Conservation (phyloP, 2,329 filamentous ascomycete genomes). For the Boeremia exigua region DNA sequence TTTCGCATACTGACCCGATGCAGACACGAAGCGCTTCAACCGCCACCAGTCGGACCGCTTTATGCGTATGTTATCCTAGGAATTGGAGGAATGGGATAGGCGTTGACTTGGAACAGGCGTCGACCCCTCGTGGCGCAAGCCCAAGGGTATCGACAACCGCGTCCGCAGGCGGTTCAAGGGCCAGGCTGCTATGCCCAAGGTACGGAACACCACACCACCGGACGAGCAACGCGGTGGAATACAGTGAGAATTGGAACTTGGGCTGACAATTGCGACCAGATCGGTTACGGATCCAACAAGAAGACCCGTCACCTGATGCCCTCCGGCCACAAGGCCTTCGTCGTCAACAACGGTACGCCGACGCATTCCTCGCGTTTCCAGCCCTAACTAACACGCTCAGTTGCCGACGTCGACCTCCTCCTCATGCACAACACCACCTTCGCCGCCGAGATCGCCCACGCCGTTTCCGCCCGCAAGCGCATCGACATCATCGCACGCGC, state of each 20-base stretch:
- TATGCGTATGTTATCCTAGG: constrained; percentile 65
- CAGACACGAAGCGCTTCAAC: constrained; percentile 92
- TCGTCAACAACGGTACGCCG: constrained; percentile 81
- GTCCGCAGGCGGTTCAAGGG: constrained; percentile 98
- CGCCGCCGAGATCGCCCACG: constrained; percentile 98
- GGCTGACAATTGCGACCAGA: constrained; percentile 63
- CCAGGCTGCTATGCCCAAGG: constrained; percentile 95
- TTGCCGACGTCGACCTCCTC: constrained; percentile 91
- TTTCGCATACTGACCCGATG: constrained; percentile 46
- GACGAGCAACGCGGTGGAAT: background rate
- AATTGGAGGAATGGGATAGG: constrained; percentile 14
- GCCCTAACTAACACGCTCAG: constrained; percentile 49
- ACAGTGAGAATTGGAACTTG: constrained; percentile 10
- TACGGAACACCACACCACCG: constrained; percentile 59
- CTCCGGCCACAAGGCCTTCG: constrained; percentile 99
- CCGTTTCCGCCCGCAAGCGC: constrained; percentile 98
- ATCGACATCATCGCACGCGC: constrained; percentile 97
- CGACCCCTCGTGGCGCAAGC: constrained; percentile 93
- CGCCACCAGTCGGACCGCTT: constrained; percentile 98
- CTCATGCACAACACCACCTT: constrained; percentile 99
- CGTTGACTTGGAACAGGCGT: constrained; percentile 58
- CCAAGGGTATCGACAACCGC: constrained; percentile 99
- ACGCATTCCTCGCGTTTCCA: background rate
- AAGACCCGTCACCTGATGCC: constrained; percentile 99
- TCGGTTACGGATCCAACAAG: constrained; percentile 99